Evolutionary conservation across 768 basidiomycete species (phyloP), one percentile per base, ranked within the genome.

Genomic region (Kwoniella pini): DNA sequence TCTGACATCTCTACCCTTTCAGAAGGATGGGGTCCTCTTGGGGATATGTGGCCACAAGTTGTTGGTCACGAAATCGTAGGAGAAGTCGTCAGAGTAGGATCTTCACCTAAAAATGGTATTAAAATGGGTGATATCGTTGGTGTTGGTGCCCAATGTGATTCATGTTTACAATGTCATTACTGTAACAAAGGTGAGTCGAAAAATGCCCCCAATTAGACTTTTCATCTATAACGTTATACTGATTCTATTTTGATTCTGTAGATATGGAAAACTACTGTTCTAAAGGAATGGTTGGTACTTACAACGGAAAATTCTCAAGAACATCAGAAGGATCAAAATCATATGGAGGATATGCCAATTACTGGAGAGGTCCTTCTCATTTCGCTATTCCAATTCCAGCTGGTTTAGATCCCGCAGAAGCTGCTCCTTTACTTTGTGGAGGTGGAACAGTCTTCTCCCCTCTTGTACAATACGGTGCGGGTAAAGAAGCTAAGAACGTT

Each of bases 351-450:
- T 77, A 75, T 56, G 73, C 76, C 36, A 69, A 77, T 59, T 73
- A 70, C 63, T 71, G 72, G 63, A 63, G 71, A 31, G 66, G 65
- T 54, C 74, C 61, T 31, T 60, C 60, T 49, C 74, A 73, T 86
- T 77, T 90, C 86, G 38, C 80, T 76, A 71, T 87, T 82, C 57
- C 89, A 67, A 36, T 87, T 84, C 88, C 87, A 85, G 13, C 87
- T 74, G n/a, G 81, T 80, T 54, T 82, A 81, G 60, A 86, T 79
- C 70, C 80, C 79, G 38, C 72, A 2, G 38, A 65, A 11, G 76
- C 74, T 9, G 76, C 76, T 19, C 74, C 76, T 1, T 69, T 75
- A 63, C 57, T 77, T 24, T 77, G 76, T 45, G 75, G 66, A 15
- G 76, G 76, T 36, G 63, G 55, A 3, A 77, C 74, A 30, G 62